Evolutionary conservation across 345 rosid genomes (phyloP), one percentile per base, ranked within the genome.

Genomic region (Arabidopsis suecica): DNA sequence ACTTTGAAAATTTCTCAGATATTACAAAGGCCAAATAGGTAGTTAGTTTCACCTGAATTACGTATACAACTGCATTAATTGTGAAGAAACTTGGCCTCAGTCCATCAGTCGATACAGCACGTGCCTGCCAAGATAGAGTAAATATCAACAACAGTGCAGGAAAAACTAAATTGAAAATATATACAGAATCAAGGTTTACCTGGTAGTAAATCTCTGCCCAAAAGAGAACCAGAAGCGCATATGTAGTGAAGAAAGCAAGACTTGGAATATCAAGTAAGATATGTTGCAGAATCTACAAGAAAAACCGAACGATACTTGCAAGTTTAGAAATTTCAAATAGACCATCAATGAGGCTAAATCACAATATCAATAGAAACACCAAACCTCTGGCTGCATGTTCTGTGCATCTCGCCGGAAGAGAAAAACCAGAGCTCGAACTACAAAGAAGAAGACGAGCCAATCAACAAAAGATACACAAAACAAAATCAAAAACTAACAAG

Each of bases 151-250:
- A 34, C 36, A 22, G 8, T 44, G 63, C 18, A 30, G 41, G 37
- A 18, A 25, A 48, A 45, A 73, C 61, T 28, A 47, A n/a, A 18
- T 3, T 6, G 1, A 1, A 64, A 68, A 14, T 42, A 54, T 7
- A 55, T 9, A 33, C 28, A 41, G 5, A 5, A 42, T 16, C 16
- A 34, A 40, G 32, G 22, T 55, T 44, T 69, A 86, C 97, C 91
- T 89, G 96, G 80, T 86, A 86, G 80, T 87, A 93, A 58, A 90
- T 93, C 81, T 93, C 96, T 0, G 96, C 93, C 94, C 91, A 93
- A 70, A 93, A 93, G 78, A 93, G 82, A 22, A 90, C 91, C 11
- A 93, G 87, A 12, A 92, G 80, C 12, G 93, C 83, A 68, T 93
- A 93, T 0, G 96, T 93, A 10, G 93, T 86, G 74, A 93, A 90